These are phyloP conservation scores for Chalciporus pseudorubinellus DNA, from an alignment of 768 basidiomycete genomes.

Conservation along the genomic window DNA sequence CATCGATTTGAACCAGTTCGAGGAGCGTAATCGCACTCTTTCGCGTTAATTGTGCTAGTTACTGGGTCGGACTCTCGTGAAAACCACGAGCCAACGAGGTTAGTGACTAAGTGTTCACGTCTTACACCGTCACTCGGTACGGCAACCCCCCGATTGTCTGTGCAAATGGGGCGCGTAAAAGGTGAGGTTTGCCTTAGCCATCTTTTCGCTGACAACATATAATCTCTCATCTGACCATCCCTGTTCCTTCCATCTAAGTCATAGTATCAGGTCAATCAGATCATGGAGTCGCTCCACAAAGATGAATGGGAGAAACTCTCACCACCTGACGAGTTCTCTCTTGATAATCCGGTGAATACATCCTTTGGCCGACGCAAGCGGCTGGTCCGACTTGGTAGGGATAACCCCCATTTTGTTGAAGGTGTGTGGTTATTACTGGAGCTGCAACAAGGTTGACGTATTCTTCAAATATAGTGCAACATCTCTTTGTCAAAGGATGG, in stretches of 20 bases:
- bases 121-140: conserved; percentile 8
- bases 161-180: conserved; percentile 20
- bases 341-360: conserved; percentile 43
- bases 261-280: conserved; percentile 4
- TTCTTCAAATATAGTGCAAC: conserved; percentile 40
- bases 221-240: conserved; percentile 9
- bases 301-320: conserved; percentile 30
- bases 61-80: background rate
- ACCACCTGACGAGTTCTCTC: conserved; percentile 33
- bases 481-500: conserved; percentile 53
- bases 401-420: conserved; percentile 36
- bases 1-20: background rate
- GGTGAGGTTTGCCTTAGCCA: conserved; percentile 18
- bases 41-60: conserved; percentile 11
- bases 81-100: conserved; percentile 7
- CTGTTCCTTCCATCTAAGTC: background rate
- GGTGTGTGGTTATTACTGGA: conserved; percentile 33
- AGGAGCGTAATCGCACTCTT: conserved; percentile 1
- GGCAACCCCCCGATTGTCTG: conserved; percentile 5
- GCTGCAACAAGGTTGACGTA: background rate
- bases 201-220: conserved; percentile 15
- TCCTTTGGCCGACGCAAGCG: conserved; percentile 40
- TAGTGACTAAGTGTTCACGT: conserved; percentile 21
- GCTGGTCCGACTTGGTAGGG: conserved; percentile 39
- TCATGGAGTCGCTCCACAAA: conserved; percentile 18